Base-by-base conservation (phyloP, 352 stramenopile genomes). In the Globisporangium cederbergense region DNA sequence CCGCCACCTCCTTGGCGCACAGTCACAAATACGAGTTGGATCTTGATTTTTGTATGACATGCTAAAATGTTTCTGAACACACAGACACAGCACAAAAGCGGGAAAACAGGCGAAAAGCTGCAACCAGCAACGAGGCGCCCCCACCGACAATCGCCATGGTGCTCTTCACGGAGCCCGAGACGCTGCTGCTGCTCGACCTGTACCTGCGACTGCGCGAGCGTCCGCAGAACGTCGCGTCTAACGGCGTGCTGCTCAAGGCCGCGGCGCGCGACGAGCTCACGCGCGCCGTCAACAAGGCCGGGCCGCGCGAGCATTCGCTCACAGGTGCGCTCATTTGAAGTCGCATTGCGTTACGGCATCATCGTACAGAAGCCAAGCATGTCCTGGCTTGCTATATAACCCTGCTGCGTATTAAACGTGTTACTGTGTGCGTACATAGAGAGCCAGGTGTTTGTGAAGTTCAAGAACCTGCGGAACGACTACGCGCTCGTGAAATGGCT, bases 391-490 rank as follows among this genome's bases (percentile, higher is more conserved):
- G 36, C 32, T 57, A 10, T 28, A 10, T 5, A 7, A 9, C 60
- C 8, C 16, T n/a, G 13, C n/a, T 36, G 11, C 20, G n/a, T 18
- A 20, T 11, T 55, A n/a, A n/a, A 43, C 34, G 7, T 30, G 30
- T 36, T 16, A 42, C 28, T 11, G 32, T 30, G 16, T n/a, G n/a
- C 9, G 7, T 25, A 2, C 2, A 13, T 47, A 78, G 79, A 86
- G 64, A 73, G 58, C 47, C 79, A 88, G 59, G 71, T 88, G 57
- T 71, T 73, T 7, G 79, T 86, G 65, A 88, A 88, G 69, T 77
- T 86, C 54, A 88, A 88, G 70, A 88, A 88, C 69, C 58, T 88
- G 30, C 79, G 79, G 64, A 75, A 71, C 50, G 79, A 84, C 25
- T 88, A 84, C 71, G 63, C 65, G 5, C 71, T 84, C 59, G 59